Conservation (phyloP, 495 filamentous ascomycete genomes). For the Xylaria sp. region DNA sequence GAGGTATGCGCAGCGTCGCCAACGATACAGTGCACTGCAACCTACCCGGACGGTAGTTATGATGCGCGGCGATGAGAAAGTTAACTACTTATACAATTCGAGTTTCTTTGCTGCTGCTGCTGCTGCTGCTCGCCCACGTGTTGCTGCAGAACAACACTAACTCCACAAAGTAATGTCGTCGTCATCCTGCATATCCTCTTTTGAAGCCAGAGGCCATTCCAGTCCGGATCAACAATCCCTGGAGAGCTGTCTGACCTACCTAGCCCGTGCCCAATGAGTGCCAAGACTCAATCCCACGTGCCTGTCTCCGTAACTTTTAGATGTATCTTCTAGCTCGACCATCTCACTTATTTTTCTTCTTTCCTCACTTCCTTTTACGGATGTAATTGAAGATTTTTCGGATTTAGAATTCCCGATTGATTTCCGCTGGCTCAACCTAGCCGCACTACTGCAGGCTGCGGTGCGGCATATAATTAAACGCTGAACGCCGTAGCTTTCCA, state of each 20-base stretch:
- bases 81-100: neutral
- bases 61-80: neutral
- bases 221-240: neutral
- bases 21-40: neutral
- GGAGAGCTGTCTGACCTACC: neutral
- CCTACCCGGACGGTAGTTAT: neutral
- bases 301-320: neutral
- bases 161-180: neutral
- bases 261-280: neutral
- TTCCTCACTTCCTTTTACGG: neutral
- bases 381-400: neutral
- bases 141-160: too few species aligned
- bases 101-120: neutral
- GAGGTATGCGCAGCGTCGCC: neutral
- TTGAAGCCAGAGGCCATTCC: neutral
- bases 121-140: constrained; percentile 3
- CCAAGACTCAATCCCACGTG: constrained; percentile 18
- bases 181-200: neutral
- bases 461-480: neutral
- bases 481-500: neutral
- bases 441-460: too few species aligned
- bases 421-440: too few species aligned
- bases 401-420: neutral
- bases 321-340: neutral
- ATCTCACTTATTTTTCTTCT: neutral